Evolutionary conservation across 2,329 filamentous ascomycete genomes (phyloP), one percentile per base, ranked within the genome.

Genomic region (Aspergillus sp.): DNA sequence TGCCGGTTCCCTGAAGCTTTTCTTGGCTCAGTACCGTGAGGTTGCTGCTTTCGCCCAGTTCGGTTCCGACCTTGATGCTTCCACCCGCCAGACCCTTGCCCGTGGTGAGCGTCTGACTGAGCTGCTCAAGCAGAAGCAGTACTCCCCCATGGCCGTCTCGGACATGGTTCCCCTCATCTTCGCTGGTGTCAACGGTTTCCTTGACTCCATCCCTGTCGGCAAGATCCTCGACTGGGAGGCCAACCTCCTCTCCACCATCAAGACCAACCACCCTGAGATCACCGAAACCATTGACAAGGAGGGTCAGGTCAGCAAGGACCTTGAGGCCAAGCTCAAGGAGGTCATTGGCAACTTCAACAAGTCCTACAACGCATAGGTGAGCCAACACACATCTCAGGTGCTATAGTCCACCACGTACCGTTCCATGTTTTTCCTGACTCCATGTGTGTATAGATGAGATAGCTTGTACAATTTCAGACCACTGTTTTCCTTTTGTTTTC

Each of bases 1-100:
- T 66, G 93, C 93, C 69, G 93, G 93, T 84, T 97, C 91, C 63
- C 82, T 98, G 71, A 98, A 98, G 85, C 90, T 98, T 66, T 98
- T 97, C 90, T 88, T 98, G 87, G 93, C 93, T 67, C 93, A 98
- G 81, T 98, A 98, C 85, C 93, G 93, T 93, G 93, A 98, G 78
- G 93, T 98, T 57, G 93, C 93, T 68, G 93, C 93, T 65, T 98
- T 98, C 78, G 91, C 93, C 66, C 93, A 98, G 80, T 98, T 98
- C 84, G 93, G 93, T 86, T 98, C 93, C 71, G 93, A 98, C 82
- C 81, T 98, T 63, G 93, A 98, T 79, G 93, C 93, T 65, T 84
- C 93, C 63, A 98, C 93, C 76, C 97, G 96, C 86, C 93, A 97
- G 81, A 97, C 91, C 56, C 85, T 98, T 62, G 85, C 72, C 80